phyloP scores from a whole-genome alignment of 768 basidiomycete genomes.

The Albatrellus ellisii region DNA sequence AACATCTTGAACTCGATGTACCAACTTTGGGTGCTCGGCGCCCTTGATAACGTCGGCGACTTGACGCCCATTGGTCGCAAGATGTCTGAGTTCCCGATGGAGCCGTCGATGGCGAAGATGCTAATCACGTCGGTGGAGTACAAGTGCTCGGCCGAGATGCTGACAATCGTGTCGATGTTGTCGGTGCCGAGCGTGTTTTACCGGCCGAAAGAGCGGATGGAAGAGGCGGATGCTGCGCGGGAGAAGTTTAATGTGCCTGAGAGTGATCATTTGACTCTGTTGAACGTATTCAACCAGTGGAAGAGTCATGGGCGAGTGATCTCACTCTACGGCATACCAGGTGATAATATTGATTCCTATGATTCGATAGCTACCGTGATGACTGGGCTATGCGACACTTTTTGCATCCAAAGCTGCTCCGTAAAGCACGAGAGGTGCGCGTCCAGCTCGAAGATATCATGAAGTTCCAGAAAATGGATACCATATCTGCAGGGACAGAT shows the following conservation, averaged over 20 bases:
- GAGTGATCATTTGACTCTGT: constrained; percentile 88
- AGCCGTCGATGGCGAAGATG: constrained; percentile 99
- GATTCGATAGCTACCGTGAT: constrained; percentile 59
- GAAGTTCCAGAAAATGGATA: constrained; percentile 96
- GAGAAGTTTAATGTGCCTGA: constrained; percentile 99
- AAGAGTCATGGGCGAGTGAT: constrained; percentile 86
- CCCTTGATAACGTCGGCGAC: constrained; percentile 95
- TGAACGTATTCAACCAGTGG: constrained; percentile 99
- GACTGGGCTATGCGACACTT: constrained; percentile 95
- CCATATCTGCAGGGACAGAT: constrained; percentile 86
- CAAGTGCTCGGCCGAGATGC: constrained; percentile 87
- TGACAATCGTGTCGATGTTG: constrained; percentile 98
- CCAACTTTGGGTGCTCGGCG: constrained; percentile 97
- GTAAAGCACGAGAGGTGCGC: constrained; percentile 93
- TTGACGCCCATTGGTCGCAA: constrained; percentile 84
- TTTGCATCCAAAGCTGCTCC: constrained; percentile 87
- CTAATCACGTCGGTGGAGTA: constrained; percentile 91
- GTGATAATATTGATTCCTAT: constrained; percentile 4
- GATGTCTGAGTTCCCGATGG: constrained; percentile 99
- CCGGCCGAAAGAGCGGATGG: constrained; percentile 91
- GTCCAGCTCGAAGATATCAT: constrained; percentile 96
- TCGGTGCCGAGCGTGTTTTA: constrained; percentile 98
- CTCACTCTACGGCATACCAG: too few species aligned
- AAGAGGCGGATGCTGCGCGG: constrained; percentile 93
- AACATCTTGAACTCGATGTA: constrained; percentile 99